Conservation (phyloP, 2,329 filamentous ascomycete species). For the Ascochyta clinopodiicola region DNA sequence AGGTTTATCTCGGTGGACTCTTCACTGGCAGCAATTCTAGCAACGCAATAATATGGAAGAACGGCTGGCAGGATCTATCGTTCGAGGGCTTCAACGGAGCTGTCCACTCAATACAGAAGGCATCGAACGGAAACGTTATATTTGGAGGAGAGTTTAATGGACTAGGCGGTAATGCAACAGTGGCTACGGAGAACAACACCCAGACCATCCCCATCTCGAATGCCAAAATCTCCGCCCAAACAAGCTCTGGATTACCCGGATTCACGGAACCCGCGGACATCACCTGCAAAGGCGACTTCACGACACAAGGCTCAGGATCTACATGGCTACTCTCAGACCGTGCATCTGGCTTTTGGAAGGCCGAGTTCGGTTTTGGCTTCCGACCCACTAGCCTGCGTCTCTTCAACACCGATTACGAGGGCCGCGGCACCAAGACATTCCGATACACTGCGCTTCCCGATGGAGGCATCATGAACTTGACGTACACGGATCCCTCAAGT, state of each 20-base stretch:
- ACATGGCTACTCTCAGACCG: slow-evolving; percentile 84
- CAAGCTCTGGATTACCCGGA: slow-evolving; percentile 66
- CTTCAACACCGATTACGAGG: slow-evolving; percentile 84
- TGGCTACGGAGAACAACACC: slow-evolving; percentile 69
- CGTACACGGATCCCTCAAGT: slow-evolving; percentile 76
- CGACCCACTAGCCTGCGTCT: slow-evolving; percentile 84
- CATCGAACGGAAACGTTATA: slow-evolving; percentile 81
- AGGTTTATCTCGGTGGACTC: slow-evolving; percentile 89
- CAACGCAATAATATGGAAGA: slow-evolving; percentile 85
- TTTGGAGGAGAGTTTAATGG: slow-evolving; percentile 92
- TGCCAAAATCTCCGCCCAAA: slow-evolving; percentile 74
- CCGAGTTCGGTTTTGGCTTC: slow-evolving; percentile 82
- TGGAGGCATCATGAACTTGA: slow-evolving; percentile 94
- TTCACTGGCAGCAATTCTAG: slow-evolving; percentile 82
- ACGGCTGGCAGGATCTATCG: slow-evolving; percentile 76
- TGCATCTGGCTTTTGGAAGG: slow-evolving; percentile 81
- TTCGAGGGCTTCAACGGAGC: slow-evolving; percentile 96
- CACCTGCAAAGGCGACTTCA: slow-evolving; percentile 74
- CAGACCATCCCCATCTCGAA: slow-evolving; percentile 85
- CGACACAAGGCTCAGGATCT: slow-evolving; percentile 69
- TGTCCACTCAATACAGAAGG: slow-evolving; percentile 82
- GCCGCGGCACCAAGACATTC: slow-evolving; percentile 86
- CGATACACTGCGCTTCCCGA: slow-evolving; percentile 84
- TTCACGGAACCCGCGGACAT: slow-evolving; percentile 81
- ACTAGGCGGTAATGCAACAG: slow-evolving; percentile 80